Evolutionary conservation across 164 flowering plant genomes (phyloP), one percentile per base, ranked within the genome.

Genomic region (Malania oleifera): DNA sequence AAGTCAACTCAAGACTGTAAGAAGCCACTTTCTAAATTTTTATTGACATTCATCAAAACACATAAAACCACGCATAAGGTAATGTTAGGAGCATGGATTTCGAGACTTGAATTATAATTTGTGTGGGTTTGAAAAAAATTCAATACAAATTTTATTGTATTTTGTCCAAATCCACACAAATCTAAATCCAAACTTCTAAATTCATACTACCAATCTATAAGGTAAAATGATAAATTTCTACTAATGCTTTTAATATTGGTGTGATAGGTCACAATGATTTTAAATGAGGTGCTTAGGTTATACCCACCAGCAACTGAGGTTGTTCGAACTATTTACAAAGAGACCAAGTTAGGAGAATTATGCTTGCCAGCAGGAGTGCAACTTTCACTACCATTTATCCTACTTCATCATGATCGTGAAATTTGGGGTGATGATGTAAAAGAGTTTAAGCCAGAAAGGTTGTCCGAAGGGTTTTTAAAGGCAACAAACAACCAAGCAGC

Each of bases 251-350:
- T n/a, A n/a, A n/a, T n/a, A n/a, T n/a, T n/a, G n/a, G 0, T 7
- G 18, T 43, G 43, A 43, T 71, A 74, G 78, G 56, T 72, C 25
- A 52, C 62, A 1, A 75, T 69, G 73, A 72, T 75, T 26, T 19
- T 75, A 22, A 12, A 63, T 11, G 67, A 63, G 46, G 59, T 57
- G 3, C 13, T 63, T 31, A 56, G 67, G 23, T 56, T 64, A 49
- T 64, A 64, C 49, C 66, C 66, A 35, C 67, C 67, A 24, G 60
- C 60, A 19, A 12, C 39, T 2, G 10, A 29, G 12, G 22, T 64
- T n/a, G 17, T 29, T 17, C 41, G 62, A 20, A 20, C 22, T 1
- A 23, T 52, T 1, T 12, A 38, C 8, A 13, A 45, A 12, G 35
- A 57, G 3, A 31, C 52, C 19, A 59, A 59, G 17, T 23, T 65